Base-by-base conservation (phyloP, 2,329 filamentous ascomycete species). In the Sclerotinia nivalis region DNA sequence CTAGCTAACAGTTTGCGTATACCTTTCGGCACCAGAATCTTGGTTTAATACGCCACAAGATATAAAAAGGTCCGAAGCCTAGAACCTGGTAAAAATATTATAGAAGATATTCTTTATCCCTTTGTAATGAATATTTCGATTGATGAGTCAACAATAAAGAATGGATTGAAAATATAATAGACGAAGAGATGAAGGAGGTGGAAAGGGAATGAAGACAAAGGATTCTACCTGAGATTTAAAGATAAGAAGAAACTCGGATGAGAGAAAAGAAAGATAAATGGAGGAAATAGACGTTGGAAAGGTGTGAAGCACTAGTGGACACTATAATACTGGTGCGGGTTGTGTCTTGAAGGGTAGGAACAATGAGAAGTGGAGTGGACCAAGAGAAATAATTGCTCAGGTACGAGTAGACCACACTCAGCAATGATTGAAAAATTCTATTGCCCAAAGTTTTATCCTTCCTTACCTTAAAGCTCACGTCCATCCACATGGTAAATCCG, bases 131-230 rank as follows among this genome's bases (percentile, higher is more conserved):
- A 40, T 22, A 52, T 37, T n/a, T 6, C n/a, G 34, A 54, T 62
- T 31, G 55, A 62, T 61, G n/a, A n/a, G 56, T 52, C 31, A 61
- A 68, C n/a, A 31, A 49, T n/a, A 69, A 66, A 66, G 50, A 64
- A 50, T 20, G n/a, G 12, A 28, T 13, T 28, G 12, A 15, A 4
- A 40, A 40, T 37, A 69, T 52, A 40, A 69, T 65, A 66, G 40
- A 28, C n/a, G 68, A 69, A 31, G 60, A 28, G 40, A 49, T 4
- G 37, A 52, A 43, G 56, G 45, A 5, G 31, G 25, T 28, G 37
- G 40, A 34, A 12, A 40, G 45, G 25, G 37, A 65, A 54, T 22
- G 22, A 37, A 43, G 59, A 49, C 50, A 69, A 50, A 62, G 66
- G 58, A 54, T 22, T 52, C 28, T 18, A 43, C 40, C 40, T 9